Conservation (phyloP, 441 rosid species). For the Pelargonium myrrhifolium region DNA sequence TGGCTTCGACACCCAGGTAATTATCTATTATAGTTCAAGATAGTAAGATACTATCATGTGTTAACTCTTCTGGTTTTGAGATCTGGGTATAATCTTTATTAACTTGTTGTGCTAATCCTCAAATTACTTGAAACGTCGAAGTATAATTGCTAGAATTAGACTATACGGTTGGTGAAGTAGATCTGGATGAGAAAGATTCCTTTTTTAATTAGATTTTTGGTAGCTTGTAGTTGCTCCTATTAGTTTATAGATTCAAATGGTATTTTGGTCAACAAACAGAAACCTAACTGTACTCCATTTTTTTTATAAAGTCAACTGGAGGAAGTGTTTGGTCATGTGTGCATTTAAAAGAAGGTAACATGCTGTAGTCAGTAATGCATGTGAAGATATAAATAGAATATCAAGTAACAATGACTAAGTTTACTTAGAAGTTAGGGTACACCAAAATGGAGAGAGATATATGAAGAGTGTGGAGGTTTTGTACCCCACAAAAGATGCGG, state of each 20-base stretch:
- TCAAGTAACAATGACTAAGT: no score
- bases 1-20: constrained; percentile 95
- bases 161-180: neutral
- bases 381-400: no score
- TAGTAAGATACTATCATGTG: neutral
- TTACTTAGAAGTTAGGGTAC: no score
- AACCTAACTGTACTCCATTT: neutral
- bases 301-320: neutral
- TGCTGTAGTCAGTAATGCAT: neutral
- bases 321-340: neutral
- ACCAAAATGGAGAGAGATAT: no score
- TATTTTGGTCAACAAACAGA: constrained; percentile 1
- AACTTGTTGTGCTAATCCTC: neutral
- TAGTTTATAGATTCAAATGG: neutral
- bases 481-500: no score
- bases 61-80: neutral
- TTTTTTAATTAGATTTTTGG: neutral
- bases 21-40: constrained; percentile 23
- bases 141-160: neutral
- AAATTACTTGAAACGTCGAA: neutral
- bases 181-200: neutral
- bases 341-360: constrained; percentile 5
- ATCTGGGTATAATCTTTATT: neutral
- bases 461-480: no score
- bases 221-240: neutral